Conservation (phyloP, 371 early-diverging fungal genomes). For the Mucor irregularis region DNA sequence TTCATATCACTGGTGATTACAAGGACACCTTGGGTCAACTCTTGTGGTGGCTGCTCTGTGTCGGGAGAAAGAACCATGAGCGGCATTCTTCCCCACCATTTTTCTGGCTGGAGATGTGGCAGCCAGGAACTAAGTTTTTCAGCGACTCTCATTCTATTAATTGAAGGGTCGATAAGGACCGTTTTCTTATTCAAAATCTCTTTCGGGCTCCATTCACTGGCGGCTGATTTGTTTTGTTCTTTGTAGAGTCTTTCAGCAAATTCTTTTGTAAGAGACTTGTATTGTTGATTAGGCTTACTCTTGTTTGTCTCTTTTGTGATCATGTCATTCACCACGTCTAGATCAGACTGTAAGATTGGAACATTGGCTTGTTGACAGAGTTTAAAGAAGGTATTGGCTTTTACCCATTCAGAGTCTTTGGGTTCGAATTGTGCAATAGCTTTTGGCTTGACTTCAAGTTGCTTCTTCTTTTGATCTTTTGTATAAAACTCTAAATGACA, state of each 20-base stretch:
- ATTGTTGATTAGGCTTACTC: neutral
- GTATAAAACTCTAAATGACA: constrained; percentile 10
- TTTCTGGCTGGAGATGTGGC: constrained; percentile 32
- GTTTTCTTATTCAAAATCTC: constrained; percentile 23
- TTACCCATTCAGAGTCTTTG: constrained; percentile 29
- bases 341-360: constrained; percentile 23
- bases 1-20: constrained; percentile 18
- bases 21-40: constrained; percentile 14
- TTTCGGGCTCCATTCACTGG: neutral
- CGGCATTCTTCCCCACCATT: constrained; percentile 44
- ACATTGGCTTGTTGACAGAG: constrained; percentile 31
- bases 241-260: constrained; percentile 40
- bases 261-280: constrained; percentile 23
- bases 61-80: constrained; percentile 23
- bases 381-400: constrained; percentile 20
- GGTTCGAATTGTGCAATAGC: constrained; percentile 3
- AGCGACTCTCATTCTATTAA: constrained; percentile 21
- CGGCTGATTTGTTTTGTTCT: neutral
- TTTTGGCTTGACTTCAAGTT: neutral
- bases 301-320: constrained; percentile 3
- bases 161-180: constrained; percentile 25
- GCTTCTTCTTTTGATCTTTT: constrained; percentile 9
- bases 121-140: constrained; percentile 17
- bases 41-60: neutral
- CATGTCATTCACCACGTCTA: constrained; percentile 27